phyloP scores from a whole-genome alignment of 2,329 filamentous ascomycete genomes.

The Paecilomyces fulvus region DNA sequence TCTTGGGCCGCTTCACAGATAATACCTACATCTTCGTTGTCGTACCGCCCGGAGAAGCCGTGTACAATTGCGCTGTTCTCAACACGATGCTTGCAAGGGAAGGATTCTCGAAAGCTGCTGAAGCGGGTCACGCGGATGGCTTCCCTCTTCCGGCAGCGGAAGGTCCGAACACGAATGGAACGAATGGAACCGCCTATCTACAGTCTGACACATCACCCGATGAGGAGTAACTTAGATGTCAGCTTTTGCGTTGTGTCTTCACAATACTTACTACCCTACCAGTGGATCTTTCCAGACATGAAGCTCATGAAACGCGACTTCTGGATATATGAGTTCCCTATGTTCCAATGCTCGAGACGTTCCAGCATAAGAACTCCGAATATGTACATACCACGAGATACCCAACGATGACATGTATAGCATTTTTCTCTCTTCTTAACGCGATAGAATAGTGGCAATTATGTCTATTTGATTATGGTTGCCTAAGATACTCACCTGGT shows the following conservation, averaged over 20 bases:
- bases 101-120: constrained; percentile 62
- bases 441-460: neutral
- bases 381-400: constrained; percentile 1
- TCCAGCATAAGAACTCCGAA: constrained; percentile 1
- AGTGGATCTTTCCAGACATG: neutral
- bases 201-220: constrained; percentile 4
- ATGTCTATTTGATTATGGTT: constrained; percentile 1
- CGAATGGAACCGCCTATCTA: constrained; percentile 3
- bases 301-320: neutral
- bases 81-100: constrained; percentile 82
- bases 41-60: constrained; percentile 80
- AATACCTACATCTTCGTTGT: constrained; percentile 96
- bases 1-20: constrained; percentile 90
- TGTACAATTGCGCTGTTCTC: constrained; percentile 82
- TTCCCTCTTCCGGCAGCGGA: constrained; percentile 32
- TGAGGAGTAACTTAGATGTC: neutral
- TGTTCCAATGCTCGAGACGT: constrained; percentile 5
- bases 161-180: constrained; percentile 13
- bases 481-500: too few species aligned
- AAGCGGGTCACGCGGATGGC: constrained; percentile 33
- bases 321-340: constrained; percentile 7
- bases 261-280: neutral
- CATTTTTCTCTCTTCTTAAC: neutral
- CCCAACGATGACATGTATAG: neutral
- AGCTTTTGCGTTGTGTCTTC: neutral